Evolutionary conservation across 306 rosid species (phyloP), one percentile per base, ranked within the genome.

Genomic region (Sesbania bispinosa): DNA sequence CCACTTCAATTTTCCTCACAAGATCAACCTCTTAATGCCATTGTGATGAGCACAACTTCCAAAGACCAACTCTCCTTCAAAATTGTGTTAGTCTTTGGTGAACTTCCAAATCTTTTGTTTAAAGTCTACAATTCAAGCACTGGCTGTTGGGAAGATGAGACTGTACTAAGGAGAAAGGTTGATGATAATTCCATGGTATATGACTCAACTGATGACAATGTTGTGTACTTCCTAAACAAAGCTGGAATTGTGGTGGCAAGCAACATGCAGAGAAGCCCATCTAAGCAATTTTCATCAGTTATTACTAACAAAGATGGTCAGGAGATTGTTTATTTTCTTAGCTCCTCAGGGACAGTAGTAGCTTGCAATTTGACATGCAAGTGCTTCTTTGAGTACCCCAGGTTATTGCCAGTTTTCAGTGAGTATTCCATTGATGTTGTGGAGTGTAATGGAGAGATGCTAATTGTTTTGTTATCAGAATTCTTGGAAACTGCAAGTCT

Each of bases 391-490:
- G 94, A 92, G 92, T 86, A 72, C 67, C 94, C 96, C 2, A 77
- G 94, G 82, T 78, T 92, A 53, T 76, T 92, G 53, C 97, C 97
- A 0, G 81, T 83, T 35, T 83, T 85, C 18, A 79, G 78, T 10
- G 97, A 92, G 84, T 89, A 89, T 74, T 92, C 97, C 39, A 84
- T 92, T 4, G 97, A 92, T 48, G 71, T 92, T 6, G 97, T 92
- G 60, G 97, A 82, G 82, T 92, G 97, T 21, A 74, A 60, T 35
- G 96, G 97, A 4, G 89, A 84, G 75, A 85, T 89, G 90, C 79
- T 92, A 4, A 93, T 92, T 46, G 90, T 92, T 77, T 55, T 92
- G 77, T 61, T 89, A 52, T 85, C 93, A 1, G 96, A 92, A 32
- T 85, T 89, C 83, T 80, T 86, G 14, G 96, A 87, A 68, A 87